Conservation (phyloP, 1,284 basidiomycete genomes). For the Bjerkandera adusta region DNA sequence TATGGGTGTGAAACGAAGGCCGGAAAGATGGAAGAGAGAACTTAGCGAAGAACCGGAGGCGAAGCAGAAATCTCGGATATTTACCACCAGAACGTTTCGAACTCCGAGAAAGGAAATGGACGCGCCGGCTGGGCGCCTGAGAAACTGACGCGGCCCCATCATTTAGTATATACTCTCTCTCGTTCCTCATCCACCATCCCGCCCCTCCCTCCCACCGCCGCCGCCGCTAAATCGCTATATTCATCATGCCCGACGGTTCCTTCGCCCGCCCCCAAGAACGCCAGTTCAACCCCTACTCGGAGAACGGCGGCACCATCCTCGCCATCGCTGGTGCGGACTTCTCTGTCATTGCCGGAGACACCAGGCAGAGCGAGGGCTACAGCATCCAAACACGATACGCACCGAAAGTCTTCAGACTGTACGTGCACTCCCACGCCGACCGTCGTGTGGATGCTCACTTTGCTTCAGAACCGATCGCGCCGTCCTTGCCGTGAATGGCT, state of each 20-base stretch:
- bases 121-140: constrained; percentile 19
- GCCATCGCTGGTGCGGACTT: constrained; percentile 93
- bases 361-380: constrained; percentile 91
- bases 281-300: constrained; percentile 83
- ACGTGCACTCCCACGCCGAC: constrained; percentile 28
- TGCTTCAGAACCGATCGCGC: constrained; percentile 82
- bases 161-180: constrained; percentile 23
- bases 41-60: constrained; percentile 12
- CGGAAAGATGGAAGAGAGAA: constrained; percentile 15
- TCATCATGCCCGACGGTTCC: constrained; percentile 36
- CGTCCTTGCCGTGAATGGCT: constrained; percentile 91
- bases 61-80: constrained; percentile 28
- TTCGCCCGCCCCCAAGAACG: constrained; percentile 50
- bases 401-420: constrained; percentile 87
- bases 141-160: constrained; percentile 29
- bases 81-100: constrained; percentile 18
- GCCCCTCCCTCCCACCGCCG: not conserved
- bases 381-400: constrained; percentile 95
- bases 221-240: constrained; percentile 4
- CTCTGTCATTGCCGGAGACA: constrained; percentile 91
- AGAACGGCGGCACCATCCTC: constrained; percentile 93
- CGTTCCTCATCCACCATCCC: constrained; percentile 10
- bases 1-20: constrained; percentile 11
- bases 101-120: constrained; percentile 21
- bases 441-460: constrained; percentile 5